Evolutionary conservation across 768 basidiomycete genomes (phyloP), one percentile per base, ranked within the genome.

Genomic region (Strobilomyces confusus): DNA sequence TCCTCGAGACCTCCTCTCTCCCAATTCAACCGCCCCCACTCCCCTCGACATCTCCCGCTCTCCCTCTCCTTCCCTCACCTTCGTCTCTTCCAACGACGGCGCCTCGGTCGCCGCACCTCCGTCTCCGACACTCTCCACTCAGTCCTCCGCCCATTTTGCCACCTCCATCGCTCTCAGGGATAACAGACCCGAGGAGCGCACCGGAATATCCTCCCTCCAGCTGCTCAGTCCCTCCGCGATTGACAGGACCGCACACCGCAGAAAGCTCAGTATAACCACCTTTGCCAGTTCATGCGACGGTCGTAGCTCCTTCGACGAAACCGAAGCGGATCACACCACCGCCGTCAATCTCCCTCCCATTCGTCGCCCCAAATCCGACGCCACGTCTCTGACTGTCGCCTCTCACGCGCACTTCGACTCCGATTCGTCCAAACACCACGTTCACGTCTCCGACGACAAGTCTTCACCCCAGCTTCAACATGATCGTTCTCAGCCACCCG

Each of bases 41-140:
- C 76, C 76, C 0, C 44, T 70, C 8, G 74, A 74, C 51, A 48
- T 52, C 2, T 34, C 60, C 34, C 64, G 66, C 32, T 70, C 70
- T 0, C 58, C 61, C 9, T 71, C 72, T 0, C 62, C 71, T 1
- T 64, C 69, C 15, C 60, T 69, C 0, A 67, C 67, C 0, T 60
- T 58, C 4, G 67, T 75, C 1, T 72, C 73, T 8, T 75, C 72
- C 0, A 73, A 77, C n/a, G 78, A 78, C 42, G 74, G 71, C 34
- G 71, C 72, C 22, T 77, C 69, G 1, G 62, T 68, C 9, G 52
- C 55, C 9, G 67, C 69, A 1, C 89, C 89, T 0, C 88, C 89
- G 0, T 92, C 89, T 0, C 90, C 89, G 1, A 90, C 89, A 0
- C 75, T 89, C 11, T 89, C 90, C 0, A 80, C 76, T 3, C 77